Evolutionary conservation across 192 early-diverging fungal genomes (phyloP).

Genomic region (Entomortierella chlamydospora): DNA sequence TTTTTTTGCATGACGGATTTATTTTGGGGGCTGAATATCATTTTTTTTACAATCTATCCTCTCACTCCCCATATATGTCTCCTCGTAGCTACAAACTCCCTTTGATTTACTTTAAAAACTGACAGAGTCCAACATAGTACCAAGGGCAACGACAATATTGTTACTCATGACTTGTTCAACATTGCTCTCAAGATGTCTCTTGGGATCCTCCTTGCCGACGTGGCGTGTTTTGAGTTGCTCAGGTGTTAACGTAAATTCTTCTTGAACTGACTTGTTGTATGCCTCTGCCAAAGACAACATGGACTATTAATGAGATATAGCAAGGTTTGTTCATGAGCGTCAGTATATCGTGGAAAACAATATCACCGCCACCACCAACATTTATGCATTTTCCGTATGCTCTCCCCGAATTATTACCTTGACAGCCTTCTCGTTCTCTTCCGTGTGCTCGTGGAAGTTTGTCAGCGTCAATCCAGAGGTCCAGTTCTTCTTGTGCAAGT

Average conservation of each 20-base stretch:
- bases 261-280: slow-evolving; percentile 98
- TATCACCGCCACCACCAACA: too few relatives aligned
- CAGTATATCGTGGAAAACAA: too few relatives aligned
- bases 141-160: slow-evolving; percentile 97
- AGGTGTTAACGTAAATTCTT: slow-evolving; percentile 92
- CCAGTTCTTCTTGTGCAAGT: slow-evolving; percentile 99
- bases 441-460: slow-evolving; percentile 86
- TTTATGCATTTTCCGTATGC: too few relatives aligned
- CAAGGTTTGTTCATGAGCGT: slow-evolving; percentile 19
- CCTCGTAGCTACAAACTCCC: too few relatives aligned
- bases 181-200: slow-evolving; percentile 95
- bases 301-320: slow-evolving; percentile 55
- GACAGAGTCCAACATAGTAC: slow-evolving; percentile 87
- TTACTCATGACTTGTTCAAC: slow-evolving; percentile 93
- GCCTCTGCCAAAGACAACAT: slow-evolving; percentile 92
- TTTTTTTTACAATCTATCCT: neutral
- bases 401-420: slow-evolving; percentile 74
- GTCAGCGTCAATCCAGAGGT: slow-evolving; percentile 89
- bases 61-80: too few relatives aligned
- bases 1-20: too few relatives aligned
- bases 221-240: slow-evolving; percentile 98
- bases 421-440: slow-evolving; percentile 86
- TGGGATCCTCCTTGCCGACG: slow-evolving; percentile 99
- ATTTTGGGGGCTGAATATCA: too few relatives aligned
- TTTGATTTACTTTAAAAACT: slow-evolving; percentile 64